Percentiles rank a stretch among this genome's conserved stretches.
Conservation (phyloP, 225 moss, liverwort and hornwort genomes). For the Thuidium tamariscinum region DNA sequence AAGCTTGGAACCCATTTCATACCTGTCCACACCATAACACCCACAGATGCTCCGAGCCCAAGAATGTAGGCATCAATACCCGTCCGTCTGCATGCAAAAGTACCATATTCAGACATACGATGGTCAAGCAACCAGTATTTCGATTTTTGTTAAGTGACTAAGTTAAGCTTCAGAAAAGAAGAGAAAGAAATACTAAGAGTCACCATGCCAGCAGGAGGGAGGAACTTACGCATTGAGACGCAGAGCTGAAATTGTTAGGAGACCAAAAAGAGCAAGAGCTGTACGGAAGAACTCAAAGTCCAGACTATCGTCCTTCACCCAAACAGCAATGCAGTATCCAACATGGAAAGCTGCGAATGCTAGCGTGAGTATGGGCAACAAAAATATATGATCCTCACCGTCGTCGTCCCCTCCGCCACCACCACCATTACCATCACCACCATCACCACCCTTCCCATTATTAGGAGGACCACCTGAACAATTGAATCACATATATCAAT, state of each 20-base stretch:
- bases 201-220: background rate
- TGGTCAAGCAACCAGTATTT: background rate
- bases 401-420: slow-evolving; percentile 73
- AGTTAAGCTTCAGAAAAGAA: background rate
- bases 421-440: slow-evolving; percentile 62
- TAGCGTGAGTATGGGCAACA: slow-evolving; percentile 61
- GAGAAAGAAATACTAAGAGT: background rate
- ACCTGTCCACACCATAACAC: slow-evolving; percentile 89
- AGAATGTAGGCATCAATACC: slow-evolving; percentile 80
- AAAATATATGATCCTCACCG: slow-evolving; percentile 64
- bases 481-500: background rate
- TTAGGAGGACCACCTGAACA: slow-evolving; percentile 62
- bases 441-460: slow-evolving; percentile 69
- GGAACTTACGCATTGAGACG: slow-evolving; percentile 68
- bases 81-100: slow-evolving; percentile 42
- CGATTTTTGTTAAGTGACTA: background rate
- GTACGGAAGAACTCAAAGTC: slow-evolving; percentile 69
- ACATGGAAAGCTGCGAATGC: slow-evolving; percentile 79
- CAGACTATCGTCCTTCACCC: slow-evolving; percentile 70
- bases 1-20: background rate
- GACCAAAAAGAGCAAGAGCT: slow-evolving; percentile 59
- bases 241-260: slow-evolving; percentile 56
- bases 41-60: slow-evolving; percentile 76
- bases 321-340: slow-evolving; percentile 75
- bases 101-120: background rate